Conservation (phyloP, 495 filamentous ascomycete species). For the Sabuloglossum arenarium region DNA sequence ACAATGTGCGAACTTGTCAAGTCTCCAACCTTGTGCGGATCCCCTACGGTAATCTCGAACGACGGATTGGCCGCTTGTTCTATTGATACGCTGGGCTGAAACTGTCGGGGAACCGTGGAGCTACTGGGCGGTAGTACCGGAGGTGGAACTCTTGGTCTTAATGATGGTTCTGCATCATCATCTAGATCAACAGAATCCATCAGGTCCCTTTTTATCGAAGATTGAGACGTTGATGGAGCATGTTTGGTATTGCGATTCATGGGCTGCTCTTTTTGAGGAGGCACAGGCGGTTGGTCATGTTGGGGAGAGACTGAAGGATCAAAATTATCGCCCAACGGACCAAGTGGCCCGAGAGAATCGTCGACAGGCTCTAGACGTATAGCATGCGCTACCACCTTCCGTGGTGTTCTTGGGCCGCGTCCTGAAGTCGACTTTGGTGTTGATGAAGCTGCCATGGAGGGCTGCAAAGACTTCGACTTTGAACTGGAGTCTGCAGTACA, state of each 20-base stretch:
- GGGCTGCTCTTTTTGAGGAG: conserved; percentile 62
- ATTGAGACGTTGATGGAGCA: conserved; percentile 25
- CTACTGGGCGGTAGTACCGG: conserved; percentile 27
- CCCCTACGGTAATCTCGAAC: conserved; percentile 84
- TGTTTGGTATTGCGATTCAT: conserved; percentile 33
- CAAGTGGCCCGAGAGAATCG: conserved; percentile 80
- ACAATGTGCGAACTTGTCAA: conserved; percentile 93
- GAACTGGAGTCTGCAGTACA: neutral
- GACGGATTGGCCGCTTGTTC: conserved; percentile 79
- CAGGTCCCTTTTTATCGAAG: conserved; percentile 24
- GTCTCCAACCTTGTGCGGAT: conserved; percentile 95
- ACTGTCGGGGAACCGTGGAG: conserved; percentile 31
- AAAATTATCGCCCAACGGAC: conserved; percentile 49
- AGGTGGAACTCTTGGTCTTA: conserved; percentile 43
- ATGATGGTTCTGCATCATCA: conserved; percentile 33
- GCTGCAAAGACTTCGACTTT: conserved; percentile 3
- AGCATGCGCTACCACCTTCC: conserved; percentile 60
- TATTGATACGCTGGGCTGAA: conserved; percentile 64
- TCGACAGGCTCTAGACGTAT: conserved; percentile 76
- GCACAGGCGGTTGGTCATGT: conserved; percentile 56
- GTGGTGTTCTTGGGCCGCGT: conserved; percentile 35
- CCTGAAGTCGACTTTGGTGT: conserved; percentile 21
- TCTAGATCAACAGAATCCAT: conserved; percentile 42
- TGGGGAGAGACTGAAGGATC: conserved; percentile 19
- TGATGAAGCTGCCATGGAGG: conserved; percentile 13